Evolutionary conservation across 306 rosid species (phyloP).

Genomic region (Trichosanthes cucumerina): DNA sequence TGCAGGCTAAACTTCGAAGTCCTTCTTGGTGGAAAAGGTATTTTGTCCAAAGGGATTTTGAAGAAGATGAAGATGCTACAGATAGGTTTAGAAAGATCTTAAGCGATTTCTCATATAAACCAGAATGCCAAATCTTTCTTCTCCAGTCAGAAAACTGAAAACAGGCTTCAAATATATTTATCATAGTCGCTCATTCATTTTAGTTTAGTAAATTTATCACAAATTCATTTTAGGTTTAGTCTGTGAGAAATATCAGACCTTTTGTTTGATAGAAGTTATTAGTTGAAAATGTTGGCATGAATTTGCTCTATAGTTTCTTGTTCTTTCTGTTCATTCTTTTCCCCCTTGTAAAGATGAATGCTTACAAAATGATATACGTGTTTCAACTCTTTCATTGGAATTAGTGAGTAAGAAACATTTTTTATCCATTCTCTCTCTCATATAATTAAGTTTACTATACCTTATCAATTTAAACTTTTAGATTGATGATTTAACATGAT

Average conservation of each 20-base stretch:
- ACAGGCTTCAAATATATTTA: not conserved
- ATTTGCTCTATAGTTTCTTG: not conserved
- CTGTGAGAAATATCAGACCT: not conserved
- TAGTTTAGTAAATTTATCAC: not conserved
- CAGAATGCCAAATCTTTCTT: constrained; percentile 82
- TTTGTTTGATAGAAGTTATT: not conserved
- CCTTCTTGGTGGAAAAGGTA: constrained; percentile 92
- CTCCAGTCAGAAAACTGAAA: constrained; percentile 38
- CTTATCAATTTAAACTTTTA: too few species aligned
- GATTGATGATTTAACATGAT: too few species aligned
- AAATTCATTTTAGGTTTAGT: not conserved
- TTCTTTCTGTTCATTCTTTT: not conserved
- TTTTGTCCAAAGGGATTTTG: constrained; percentile 55
- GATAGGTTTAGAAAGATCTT: constrained; percentile 82
- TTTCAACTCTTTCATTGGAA: not conserved
- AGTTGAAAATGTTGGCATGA: not conserved
- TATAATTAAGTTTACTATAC: too few species aligned
- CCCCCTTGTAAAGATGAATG: not conserved
- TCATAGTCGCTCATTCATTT: not conserved
- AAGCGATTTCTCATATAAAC: constrained; percentile 51
- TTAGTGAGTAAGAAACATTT: not conserved
- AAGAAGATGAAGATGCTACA: constrained; percentile 62
- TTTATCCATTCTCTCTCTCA: too few species aligned
- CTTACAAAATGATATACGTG: not conserved
- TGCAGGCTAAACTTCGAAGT: constrained; percentile 87